Conservation (phyloP, 2,329 filamentous ascomycete genomes). For the Alternaria alternata region DNA sequence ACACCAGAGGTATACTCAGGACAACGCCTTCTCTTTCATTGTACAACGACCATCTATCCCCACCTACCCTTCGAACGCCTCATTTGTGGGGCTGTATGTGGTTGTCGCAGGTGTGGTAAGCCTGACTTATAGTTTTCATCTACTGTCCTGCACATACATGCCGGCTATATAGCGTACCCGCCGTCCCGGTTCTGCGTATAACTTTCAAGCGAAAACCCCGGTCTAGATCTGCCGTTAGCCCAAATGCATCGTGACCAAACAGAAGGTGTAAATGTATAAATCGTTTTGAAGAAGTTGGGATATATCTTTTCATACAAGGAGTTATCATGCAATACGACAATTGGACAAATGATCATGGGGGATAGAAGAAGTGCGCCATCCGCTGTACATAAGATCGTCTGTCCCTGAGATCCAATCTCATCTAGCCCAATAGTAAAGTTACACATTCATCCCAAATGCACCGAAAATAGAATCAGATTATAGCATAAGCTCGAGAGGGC, state of each 20-base stretch:
- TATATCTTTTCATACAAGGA: constrained; percentile 28
- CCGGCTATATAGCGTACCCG: constrained; percentile 2
- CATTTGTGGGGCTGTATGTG: constrained; percentile 4
- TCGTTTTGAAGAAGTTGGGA: constrained; percentile 16
- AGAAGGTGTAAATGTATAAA: background rate
- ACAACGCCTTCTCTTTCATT: background rate
- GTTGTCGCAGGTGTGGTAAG: background rate
- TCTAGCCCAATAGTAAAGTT: constrained; percentile 32
- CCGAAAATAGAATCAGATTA: constrained; percentile 56
- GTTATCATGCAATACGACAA: constrained; percentile 15
- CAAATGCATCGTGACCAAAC: background rate
- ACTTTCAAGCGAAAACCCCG: background rate
- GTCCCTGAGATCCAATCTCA: constrained; percentile 21
- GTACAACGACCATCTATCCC: background rate
- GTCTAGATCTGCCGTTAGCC: background rate
- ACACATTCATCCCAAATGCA: constrained; percentile 26
- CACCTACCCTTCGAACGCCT: background rate
- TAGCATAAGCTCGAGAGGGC: constrained; percentile 92
- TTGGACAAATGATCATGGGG: constrained; percentile 18
- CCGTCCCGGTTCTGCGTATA: background rate
- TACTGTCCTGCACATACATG: constrained; percentile 10
- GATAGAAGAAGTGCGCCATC: constrained; percentile 30
- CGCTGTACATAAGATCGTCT: constrained; percentile 44
- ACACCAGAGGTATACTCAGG: background rate
- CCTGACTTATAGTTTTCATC: background rate